Percentiles rank a stretch among this genome's conserved stretches.
phyloP scores from a whole-genome alignment of 139 green algal genomes.

The Dunaliella sp. region DNA sequence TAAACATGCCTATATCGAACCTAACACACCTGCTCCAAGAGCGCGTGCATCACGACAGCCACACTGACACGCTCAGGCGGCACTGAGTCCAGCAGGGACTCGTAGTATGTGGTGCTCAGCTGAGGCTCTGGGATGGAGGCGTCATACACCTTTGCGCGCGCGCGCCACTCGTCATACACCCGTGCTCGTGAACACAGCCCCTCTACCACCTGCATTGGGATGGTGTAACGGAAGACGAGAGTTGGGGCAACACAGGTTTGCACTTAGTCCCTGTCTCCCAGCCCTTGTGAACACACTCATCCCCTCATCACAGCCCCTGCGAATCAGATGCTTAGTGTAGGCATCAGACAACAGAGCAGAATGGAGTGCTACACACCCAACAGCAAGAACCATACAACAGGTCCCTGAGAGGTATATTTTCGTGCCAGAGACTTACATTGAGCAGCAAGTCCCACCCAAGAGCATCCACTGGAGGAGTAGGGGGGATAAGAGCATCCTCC shows the following conservation, averaged over 20 bases:
- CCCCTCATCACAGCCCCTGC: no score
- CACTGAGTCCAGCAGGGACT: slow-evolving; percentile 42
- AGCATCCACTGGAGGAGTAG: slow-evolving; percentile 16
- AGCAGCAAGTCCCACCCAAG: slow-evolving; percentile 33
- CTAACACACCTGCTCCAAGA: slow-evolving; percentile 55
- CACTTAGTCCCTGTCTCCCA: no score
- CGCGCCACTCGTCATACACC: slow-evolving; percentile 49
- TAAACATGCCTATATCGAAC: no score
- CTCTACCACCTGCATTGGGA: slow-evolving; percentile 11
- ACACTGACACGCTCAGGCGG: slow-evolving; percentile 44
- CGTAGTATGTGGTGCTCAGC: slow-evolving; percentile 22
- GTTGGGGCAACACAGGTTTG: background rate
- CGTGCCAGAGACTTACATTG: background rate
- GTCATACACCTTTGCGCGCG: slow-evolving; percentile 38
- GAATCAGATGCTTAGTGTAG: no score
- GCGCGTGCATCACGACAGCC: slow-evolving; percentile 50
- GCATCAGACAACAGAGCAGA: no score
- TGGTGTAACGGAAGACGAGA: background rate
- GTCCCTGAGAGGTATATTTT: no score
- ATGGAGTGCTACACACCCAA: no score
- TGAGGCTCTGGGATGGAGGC: background rate
- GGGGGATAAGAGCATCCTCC: slow-evolving; percentile 10
- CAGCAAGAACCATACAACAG: no score
- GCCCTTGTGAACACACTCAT: no score
- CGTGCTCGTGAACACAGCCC: slow-evolving; percentile 22